Evolutionary conservation across 2,329 filamentous ascomycete species (phyloP).

Genomic region (Epichloe coenophiala): DNA sequence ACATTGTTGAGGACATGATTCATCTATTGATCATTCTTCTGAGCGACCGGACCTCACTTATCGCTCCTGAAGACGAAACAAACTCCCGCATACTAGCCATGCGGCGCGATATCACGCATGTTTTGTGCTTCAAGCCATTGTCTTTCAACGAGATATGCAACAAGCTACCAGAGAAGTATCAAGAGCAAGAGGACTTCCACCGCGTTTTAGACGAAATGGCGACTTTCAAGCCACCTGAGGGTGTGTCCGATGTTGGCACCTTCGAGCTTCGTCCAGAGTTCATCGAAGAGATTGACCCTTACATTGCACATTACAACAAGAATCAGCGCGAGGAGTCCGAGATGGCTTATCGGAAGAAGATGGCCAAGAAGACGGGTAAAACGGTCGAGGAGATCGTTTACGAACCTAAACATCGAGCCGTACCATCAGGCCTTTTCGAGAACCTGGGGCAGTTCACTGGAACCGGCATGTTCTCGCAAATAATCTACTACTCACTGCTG

Average conservation of each 20-base stretch:
- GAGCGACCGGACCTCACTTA: slow-evolving; percentile 73
- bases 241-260: slow-evolving; percentile 79
- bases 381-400: slow-evolving; percentile 73
- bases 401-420: slow-evolving; percentile 69
- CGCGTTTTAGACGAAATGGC: slow-evolving; percentile 77
- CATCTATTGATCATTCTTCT: slow-evolving; percentile 84
- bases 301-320: slow-evolving; percentile 90
- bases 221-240: slow-evolving; percentile 79
- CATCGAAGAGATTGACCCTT: slow-evolving; percentile 82
- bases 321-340: slow-evolving; percentile 96
- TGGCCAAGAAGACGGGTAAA: slow-evolving; percentile 79
- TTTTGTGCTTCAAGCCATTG: slow-evolving; percentile 89
- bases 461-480: slow-evolving; percentile 75
- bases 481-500: slow-evolving; percentile 76
- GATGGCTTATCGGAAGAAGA: slow-evolving; percentile 70
- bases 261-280: slow-evolving; percentile 85
- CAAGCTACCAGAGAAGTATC: slow-evolving; percentile 77
- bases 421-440: slow-evolving; percentile 64
- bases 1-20: slow-evolving; percentile 90
- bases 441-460: slow-evolving; percentile 66
- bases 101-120: slow-evolving; percentile 81
- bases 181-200: slow-evolving; percentile 81
- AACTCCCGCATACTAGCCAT: slow-evolving; percentile 57
- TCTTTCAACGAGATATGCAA: slow-evolving; percentile 85
- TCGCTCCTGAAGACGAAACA: slow-evolving; percentile 52